Evolutionary conservation across 2,329 filamentous ascomycete species (phyloP), one percentile per base, ranked within the genome.

Genomic region (Diplodia corticola): DNA sequence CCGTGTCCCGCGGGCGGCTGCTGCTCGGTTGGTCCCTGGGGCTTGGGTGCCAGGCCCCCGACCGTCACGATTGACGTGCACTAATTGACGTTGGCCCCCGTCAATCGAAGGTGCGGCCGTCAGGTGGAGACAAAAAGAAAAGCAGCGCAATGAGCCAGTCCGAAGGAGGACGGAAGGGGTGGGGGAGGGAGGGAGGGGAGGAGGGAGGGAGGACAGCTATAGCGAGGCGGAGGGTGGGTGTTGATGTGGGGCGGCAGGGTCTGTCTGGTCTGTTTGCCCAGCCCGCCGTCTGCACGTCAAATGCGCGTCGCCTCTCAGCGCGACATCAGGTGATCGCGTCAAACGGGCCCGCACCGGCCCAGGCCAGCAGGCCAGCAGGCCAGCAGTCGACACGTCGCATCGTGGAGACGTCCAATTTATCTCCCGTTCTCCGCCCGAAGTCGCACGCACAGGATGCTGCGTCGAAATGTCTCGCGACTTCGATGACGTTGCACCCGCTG

Each of bases 381-480:
- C 35, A 37, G 15, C 40, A 26, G 28, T 26, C 15, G 55, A 48
- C 37, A 60, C 55, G 30, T 60, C 37, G 55, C 55, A 60, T 46
- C 55, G 22, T 10, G 17, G 24, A 22, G 22, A 3, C 40, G 17
- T 5, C 24, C 53, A 44, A 40, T 60, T 60, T 60, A 60, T 60
- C 37, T 46, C n/a, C 22, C 10, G 20, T 13, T n/a, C 15, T 7
- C 2, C n/a, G 5, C n/a, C 9, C 33, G 33, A 35, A 12, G 33
- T 10, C 33, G 33, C 54, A 7, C 20, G 4, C 15, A 17, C 24
- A 24, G 54, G 22, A 20, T 10, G 24, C 24, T 30, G 26, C 37
- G 7, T 30, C 35, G 59, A 63, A 63, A 30, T n/a, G n/a, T 63
- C 59, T 63, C 44, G 48, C n/a, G 35, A 15, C 4, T 63, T 51